Evolutionary conservation across 768 basidiomycete species (phyloP), one percentile per base, ranked within the genome.

Genomic region (Tylopilus vinaceipallidus): DNA sequence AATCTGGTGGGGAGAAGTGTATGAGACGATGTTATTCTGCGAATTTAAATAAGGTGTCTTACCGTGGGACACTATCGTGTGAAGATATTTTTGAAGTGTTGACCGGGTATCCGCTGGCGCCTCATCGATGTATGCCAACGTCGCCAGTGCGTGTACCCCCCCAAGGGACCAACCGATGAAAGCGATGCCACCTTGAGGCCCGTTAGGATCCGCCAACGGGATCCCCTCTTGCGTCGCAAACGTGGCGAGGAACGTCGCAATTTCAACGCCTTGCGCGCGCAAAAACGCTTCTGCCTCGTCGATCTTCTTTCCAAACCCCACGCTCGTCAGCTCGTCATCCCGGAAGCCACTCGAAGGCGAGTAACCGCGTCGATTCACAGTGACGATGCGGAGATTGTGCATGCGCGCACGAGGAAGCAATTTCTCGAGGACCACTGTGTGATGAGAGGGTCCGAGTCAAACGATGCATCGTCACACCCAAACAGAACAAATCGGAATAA

Each of bases 321-420:
- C 32, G 16, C 33, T 32, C 0, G 26, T 4, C 11, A 61, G 6
- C 7, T 61, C 57, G 2, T 47, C 39, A 6, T 58, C 49, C 16
- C 30, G 26, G 34, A 64, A 67, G 22, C 47, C 32, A 17, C 65
- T 64, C 16, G 65, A 64, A 16, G 65, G 65, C 2, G 43, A 1
- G 16, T 67, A 67, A 2, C 63, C 65, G 6, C 62, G 65, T 42
- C 63, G 53, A 33, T 67, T 54, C 14, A 65, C 17, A n/a, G 56
- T 53, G 42, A 64, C 45, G 29, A 65, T 56, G 22, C 63, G 60
- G 11, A 59, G 52, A 23, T 56, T 37, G 43, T 67, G 57, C 2
- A 32, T 23, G 35, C 33, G 53, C 1, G 65, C 65, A 23, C 59
- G 45, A 12, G 62, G 62, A 22, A 65, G 42, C 9, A 64, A 42